phyloP scores from a whole-genome alignment of 129 eudicot genomes.

The Escallonia herrerae region DNA sequence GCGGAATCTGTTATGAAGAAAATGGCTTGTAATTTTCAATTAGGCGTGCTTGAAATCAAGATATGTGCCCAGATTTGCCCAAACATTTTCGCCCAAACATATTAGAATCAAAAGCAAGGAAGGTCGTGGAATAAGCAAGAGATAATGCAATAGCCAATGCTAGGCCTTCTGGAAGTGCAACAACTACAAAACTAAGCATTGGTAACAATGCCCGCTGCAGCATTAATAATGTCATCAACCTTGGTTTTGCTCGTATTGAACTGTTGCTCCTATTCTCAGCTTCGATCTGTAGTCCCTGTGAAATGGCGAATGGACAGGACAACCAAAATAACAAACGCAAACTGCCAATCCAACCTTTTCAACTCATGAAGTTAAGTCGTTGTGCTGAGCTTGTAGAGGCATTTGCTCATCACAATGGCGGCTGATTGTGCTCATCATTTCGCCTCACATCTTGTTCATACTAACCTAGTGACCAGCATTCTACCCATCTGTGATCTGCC shows the following conservation, averaged over 20 bases:
- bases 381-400: slow-evolving; percentile 31
- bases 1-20: too few relatives aligned
- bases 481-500: slow-evolving; percentile 43
- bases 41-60: too few relatives aligned
- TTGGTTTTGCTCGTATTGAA: neutral
- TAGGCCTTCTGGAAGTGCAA: neutral
- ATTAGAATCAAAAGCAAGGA: too few relatives aligned
- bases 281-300: too few relatives aligned
- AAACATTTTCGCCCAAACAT: too few relatives aligned
- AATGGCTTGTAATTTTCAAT: too few relatives aligned
- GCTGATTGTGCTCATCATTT: slow-evolving; percentile 34
- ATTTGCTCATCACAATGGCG: slow-evolving; percentile 25
- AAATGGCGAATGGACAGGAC: slow-evolving; percentile 12
- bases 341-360: slow-evolving; percentile 36
- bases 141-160: slow-evolving; percentile 1
- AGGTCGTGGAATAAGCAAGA: slow-evolving; percentile 19
- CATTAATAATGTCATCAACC: slow-evolving; percentile 24
- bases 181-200: slow-evolving; percentile 20
- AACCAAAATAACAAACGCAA: slow-evolving; percentile 29
- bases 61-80: too few relatives aligned
- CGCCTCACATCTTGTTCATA: slow-evolving; percentile 42
- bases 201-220: slow-evolving; percentile 33
- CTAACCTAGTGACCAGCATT: slow-evolving; percentile 45
- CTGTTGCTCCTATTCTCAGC: slow-evolving; percentile 18
- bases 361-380: slow-evolving; percentile 29